A percentile compares a stretch with the other conserved stretches of the same genome.
Conservation (phyloP, 2,329 filamentous ascomycete genomes). For the Delphinella strobiligena region DNA sequence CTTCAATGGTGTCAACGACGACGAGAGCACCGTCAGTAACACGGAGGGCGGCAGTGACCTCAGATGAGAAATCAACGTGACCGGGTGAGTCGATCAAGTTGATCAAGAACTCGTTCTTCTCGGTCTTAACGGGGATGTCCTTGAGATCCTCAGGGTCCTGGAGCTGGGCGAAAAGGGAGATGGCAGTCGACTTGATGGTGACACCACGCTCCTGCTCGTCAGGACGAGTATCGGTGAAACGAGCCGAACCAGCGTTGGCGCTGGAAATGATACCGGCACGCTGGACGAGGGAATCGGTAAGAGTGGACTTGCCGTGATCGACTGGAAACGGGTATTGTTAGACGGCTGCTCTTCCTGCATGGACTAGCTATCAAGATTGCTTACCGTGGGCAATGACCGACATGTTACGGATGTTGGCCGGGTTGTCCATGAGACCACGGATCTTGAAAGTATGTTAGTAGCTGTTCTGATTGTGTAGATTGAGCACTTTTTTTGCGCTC, state of each 20-base stretch:
- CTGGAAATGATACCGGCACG: constrained; percentile 99
- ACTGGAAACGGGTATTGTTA: constrained; percentile 34
- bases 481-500: not conserved
- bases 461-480: not conserved
- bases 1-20: constrained; percentile 98
- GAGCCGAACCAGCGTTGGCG: constrained; percentile 88
- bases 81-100: constrained; percentile 99
- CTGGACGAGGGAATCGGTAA: constrained; percentile 98
- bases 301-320: constrained; percentile 99
- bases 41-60: constrained; percentile 98
- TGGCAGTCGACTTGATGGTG: constrained; percentile 99
- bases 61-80: constrained; percentile 99
- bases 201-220: constrained; percentile 99
- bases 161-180: constrained; percentile 89
- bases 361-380: constrained; percentile 12
- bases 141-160: constrained; percentile 75
- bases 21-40: constrained; percentile 99
- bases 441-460: constrained; percentile 38
- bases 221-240: constrained; percentile 91
- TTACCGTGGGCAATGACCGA: constrained; percentile 97
- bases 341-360: constrained; percentile 1
- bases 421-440: constrained; percentile 67
- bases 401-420: constrained; percentile 79
- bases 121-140: constrained; percentile 82
- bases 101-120: constrained; percentile 97